Percentiles rank a stretch among this genome's conserved stretches.
Evolutionary conservation across 495 filamentous ascomycete species (phyloP).

Genomic region (Aspergillus cristatus): DNA sequence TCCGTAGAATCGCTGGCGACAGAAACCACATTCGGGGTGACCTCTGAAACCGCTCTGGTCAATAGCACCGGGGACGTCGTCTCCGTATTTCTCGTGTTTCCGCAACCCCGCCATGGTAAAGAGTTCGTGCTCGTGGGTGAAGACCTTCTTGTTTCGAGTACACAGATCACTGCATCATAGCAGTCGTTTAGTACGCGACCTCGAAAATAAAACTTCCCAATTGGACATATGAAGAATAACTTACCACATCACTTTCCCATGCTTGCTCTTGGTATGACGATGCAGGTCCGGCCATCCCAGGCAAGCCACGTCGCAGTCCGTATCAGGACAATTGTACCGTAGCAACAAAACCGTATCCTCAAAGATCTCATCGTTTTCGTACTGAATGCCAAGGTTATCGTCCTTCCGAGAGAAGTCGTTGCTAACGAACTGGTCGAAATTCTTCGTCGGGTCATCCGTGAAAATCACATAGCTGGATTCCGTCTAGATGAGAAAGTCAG

Average conservation of each 20-base stretch:
- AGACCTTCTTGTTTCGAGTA: constrained; percentile 91
- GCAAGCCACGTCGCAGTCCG: constrained; percentile 78
- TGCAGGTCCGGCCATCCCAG: constrained; percentile 90
- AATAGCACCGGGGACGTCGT: constrained; percentile 79
- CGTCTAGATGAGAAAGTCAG: constrained; percentile 39
- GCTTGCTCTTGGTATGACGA: constrained; percentile 71
- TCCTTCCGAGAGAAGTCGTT: constrained; percentile 66
- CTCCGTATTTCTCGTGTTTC: constrained; percentile 82
- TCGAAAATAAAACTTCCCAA: background rate
- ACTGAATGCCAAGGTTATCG: constrained; percentile 79
- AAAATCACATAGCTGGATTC: constrained; percentile 81
- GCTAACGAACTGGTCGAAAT: constrained; percentile 70
- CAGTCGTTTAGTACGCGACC: background rate
- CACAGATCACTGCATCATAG: constrained; percentile 59
- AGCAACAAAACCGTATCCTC: constrained; percentile 80
- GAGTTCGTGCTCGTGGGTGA: constrained; percentile 95
- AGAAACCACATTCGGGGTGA: constrained; percentile 92
- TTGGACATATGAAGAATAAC: constrained; percentile 17
- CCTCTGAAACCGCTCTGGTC: constrained; percentile 96
- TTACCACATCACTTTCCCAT: constrained; percentile 84
- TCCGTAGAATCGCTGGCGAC: constrained; percentile 84
- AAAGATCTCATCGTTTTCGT: constrained; percentile 75
- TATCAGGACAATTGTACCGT: constrained; percentile 91
- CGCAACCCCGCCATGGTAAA: constrained; percentile 73
- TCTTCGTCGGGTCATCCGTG: constrained; percentile 70